Conservation (phyloP, 2,329 filamentous ascomycete species). For the Ophiostoma quercus region DNA sequence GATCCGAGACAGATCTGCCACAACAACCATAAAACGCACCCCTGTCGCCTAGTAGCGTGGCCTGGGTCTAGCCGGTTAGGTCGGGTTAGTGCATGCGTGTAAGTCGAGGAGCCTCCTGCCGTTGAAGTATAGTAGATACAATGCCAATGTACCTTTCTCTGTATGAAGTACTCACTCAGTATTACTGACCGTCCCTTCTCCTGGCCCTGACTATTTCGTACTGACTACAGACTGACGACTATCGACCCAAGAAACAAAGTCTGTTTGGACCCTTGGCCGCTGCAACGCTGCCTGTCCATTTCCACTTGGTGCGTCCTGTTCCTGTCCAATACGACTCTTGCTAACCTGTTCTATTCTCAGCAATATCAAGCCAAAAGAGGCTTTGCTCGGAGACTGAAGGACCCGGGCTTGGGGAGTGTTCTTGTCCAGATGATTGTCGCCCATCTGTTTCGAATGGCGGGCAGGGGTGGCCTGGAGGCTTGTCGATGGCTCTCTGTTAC, state of each 20-base stretch:
- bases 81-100: neutral
- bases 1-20: constrained; percentile 48
- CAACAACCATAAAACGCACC: constrained; percentile 30
- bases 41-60: constrained; percentile 1
- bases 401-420: constrained; percentile 30
- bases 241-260: constrained; percentile 16
- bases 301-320: neutral
- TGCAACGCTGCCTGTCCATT: constrained; percentile 16
- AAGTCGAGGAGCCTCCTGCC: neutral
- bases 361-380: neutral
- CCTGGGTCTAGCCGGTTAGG: neutral
- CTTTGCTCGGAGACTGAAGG: constrained; percentile 30
- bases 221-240: neutral
- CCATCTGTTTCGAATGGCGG: constrained; percentile 40
- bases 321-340: neutral
- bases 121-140: neutral
- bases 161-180: neutral
- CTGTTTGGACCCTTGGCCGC: constrained; percentile 20
- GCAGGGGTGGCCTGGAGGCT: constrained; percentile 9
- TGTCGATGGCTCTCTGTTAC: neutral
- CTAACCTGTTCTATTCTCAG: neutral
- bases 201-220: neutral
- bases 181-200: constrained; percentile 7
- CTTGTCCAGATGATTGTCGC: constrained; percentile 36
- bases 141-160: neutral